Evolutionary conservation across 441 rosid species (phyloP).

Genomic region (Syzygium syzygioides): DNA sequence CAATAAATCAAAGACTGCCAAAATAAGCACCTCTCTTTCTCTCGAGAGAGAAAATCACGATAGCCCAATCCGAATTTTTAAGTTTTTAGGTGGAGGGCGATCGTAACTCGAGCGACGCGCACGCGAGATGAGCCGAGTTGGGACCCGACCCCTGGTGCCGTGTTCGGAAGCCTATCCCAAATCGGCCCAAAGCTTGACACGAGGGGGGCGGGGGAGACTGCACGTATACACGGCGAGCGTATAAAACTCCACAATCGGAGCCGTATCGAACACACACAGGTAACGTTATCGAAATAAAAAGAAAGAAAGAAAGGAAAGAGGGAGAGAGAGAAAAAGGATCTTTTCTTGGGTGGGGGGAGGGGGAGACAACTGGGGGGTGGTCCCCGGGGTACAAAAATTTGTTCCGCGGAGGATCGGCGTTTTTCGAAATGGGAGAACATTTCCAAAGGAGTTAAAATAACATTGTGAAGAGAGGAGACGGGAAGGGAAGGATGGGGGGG

Average conservation of each 20-base stretch:
- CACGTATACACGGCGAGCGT: not conserved
- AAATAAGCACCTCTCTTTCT: too few species aligned
- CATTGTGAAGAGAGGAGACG: not conserved
- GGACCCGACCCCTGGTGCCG: not conserved
- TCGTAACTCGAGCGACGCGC: not conserved
- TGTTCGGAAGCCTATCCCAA: not conserved
- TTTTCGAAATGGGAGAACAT: not conserved
- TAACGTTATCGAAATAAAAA: not conserved
- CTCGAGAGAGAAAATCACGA: too few species aligned
- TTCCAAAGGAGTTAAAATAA: not conserved
- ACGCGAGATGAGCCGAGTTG: not conserved
- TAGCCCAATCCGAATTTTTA: not conserved
- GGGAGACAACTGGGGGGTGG: too few species aligned
- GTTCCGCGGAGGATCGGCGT: not conserved
- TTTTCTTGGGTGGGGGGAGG: too few species aligned
- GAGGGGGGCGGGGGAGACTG: too few species aligned
- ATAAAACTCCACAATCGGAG: not conserved
- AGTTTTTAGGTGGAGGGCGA: not conserved
- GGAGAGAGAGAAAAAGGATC: too few species aligned
- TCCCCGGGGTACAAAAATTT: not conserved
- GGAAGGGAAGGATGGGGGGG: not conserved
- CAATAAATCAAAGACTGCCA: too few species aligned
- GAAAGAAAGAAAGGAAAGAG: too few species aligned
- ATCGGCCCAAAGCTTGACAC: not conserved
- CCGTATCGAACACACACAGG: rapidly evolving